Evolutionary conservation across 306 rosid genomes (phyloP), one percentile per base, ranked within the genome.

Genomic region (Dryas alaskensis): DNA sequence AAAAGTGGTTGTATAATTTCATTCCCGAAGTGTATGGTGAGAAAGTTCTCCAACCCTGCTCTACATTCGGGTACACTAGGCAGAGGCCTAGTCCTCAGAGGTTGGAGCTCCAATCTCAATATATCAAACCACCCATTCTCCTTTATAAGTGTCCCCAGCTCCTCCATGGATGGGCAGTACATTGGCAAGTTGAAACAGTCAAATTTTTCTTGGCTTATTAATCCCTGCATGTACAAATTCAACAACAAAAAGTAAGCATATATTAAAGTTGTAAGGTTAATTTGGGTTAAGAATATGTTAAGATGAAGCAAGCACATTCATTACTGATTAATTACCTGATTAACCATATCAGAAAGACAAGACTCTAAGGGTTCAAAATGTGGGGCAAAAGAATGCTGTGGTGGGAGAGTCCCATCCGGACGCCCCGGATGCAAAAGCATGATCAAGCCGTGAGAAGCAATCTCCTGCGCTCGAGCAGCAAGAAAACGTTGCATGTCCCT

Each of bases 151-250:
- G 8, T 62, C 52, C 57, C 42, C 22, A 8, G 43, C 43, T 60
- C 54, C 60, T 59, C 10, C 67, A 50, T 9, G 17, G 78, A 72
- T 22, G 72, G 63, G n/a, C 4, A 13, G 50, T 71, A 78, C 0
- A 11, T 8, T 4, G 77, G 81, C 42, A 65, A 4, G 55, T 65
- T 64, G 62, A 77, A 77, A 22, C 72, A 48, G 59, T 77, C 59
- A 4, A 72, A 4, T 65, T 72, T 65, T 4, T 71, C 77, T 31
- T 19, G 16, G 37, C 63, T 42, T 70, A 70, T 10, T 54, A 70
- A 39, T 9, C 74, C 64, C 74, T 70, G 1, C 63, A 31, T 2
- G 37, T 31, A 19, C 53, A 60, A 1, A 27, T 44, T 42, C 7
- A 57, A 17, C 9, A 31, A 31, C 37, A 31, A 31, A 31, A 31